Conservation (phyloP, 805 yeast species). For the Danielia oregonensis region DNA sequence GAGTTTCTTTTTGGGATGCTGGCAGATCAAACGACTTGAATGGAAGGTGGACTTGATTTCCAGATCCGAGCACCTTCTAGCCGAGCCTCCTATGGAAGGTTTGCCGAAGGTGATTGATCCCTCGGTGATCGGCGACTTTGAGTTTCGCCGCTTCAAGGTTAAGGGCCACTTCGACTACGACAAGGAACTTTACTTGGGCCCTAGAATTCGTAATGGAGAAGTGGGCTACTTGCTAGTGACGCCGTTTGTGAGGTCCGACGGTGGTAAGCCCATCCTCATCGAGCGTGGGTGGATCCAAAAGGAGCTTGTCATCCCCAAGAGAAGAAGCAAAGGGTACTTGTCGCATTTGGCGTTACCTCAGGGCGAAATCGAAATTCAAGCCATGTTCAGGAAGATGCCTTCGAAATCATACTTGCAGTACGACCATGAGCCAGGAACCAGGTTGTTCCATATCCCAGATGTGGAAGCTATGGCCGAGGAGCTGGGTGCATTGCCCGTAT, state of each 20-base stretch:
- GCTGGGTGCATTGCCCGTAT: constrained; percentile 66
- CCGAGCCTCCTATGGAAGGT: constrained; percentile 61
- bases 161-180: constrained; percentile 79
- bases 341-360: constrained; percentile 69
- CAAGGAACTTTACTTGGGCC: constrained; percentile 90
- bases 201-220: constrained; percentile 63
- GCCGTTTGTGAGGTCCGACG: constrained; percentile 72
- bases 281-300: constrained; percentile 92
- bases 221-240: constrained; percentile 79
- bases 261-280: constrained; percentile 73
- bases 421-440: constrained; percentile 61
- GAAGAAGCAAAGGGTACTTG: constrained; percentile 46
- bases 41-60: constrained; percentile 90
- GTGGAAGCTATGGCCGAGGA: constrained; percentile 73
- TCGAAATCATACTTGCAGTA: constrained; percentile 64
- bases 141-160: constrained; percentile 73
- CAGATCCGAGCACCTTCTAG: constrained; percentile 74
- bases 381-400: constrained; percentile 67
- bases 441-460: constrained; percentile 77
- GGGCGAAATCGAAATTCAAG: constrained; percentile 68
- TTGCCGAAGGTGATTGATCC: constrained; percentile 67
- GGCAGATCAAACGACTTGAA: constrained; percentile 82
- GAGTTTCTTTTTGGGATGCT: constrained; percentile 81
- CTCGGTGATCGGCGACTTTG: constrained; percentile 66
- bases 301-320: constrained; percentile 54